Evolutionary conservation across 2,329 filamentous ascomycete species (phyloP).

Genomic region (Fusarium humuli): DNA sequence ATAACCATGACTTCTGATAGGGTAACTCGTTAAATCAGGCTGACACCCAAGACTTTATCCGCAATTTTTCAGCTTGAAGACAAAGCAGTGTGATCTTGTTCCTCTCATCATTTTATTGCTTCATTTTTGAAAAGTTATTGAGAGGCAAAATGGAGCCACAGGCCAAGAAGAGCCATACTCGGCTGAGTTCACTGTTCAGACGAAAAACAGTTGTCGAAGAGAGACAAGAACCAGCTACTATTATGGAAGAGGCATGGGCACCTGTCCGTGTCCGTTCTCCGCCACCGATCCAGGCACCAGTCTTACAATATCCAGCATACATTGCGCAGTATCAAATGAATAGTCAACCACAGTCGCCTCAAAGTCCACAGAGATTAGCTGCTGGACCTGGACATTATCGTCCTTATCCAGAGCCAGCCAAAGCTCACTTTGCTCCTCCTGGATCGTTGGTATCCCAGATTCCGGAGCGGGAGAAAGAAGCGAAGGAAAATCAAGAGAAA

Average conservation of each 20-base stretch:
- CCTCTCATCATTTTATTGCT: background rate
- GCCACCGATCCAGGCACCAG: background rate
- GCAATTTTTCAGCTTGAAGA: background rate
- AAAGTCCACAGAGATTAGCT: background rate
- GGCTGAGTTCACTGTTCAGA: background rate
- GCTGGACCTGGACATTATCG: background rate
- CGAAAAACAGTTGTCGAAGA: background rate
- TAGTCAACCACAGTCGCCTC: background rate
- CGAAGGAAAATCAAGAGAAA: background rate
- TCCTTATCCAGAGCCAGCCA: background rate
- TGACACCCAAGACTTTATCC: background rate
- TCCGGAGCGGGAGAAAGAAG: background rate
- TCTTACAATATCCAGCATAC: background rate
- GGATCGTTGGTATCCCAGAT: background rate
- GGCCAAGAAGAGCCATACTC: background rate
- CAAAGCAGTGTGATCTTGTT: background rate
- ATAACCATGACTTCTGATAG: background rate
- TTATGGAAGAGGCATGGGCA: background rate
- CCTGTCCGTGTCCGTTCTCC: background rate
- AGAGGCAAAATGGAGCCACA: background rate
- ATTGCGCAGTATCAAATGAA: constrained; percentile 2
- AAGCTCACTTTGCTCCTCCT: background rate
- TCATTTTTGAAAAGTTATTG: background rate
- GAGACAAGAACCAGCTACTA: background rate
- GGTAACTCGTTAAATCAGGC: background rate